Evolutionary conservation across 1,139 yeast species (phyloP).

Genomic region (Pichia sp.): DNA sequence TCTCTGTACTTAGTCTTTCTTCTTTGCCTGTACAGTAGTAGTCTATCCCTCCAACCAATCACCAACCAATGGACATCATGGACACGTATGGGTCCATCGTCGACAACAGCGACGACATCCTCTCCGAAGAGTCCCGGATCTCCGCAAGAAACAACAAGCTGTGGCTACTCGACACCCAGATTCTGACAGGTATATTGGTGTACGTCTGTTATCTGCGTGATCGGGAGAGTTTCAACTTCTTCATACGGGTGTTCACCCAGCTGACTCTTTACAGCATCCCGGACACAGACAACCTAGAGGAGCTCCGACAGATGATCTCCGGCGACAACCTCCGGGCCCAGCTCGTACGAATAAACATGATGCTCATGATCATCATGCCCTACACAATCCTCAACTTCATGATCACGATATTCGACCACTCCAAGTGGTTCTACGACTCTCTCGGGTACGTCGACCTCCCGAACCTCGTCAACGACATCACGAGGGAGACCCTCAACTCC

Average conservation of each 20-base stretch:
- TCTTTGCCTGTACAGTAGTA: too few species aligned
- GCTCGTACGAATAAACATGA: conserved; percentile 3
- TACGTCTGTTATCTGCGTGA: conserved; percentile 13
- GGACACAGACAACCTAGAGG: conserved; percentile 3
- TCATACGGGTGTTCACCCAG: conserved; percentile 8
- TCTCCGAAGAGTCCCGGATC: not conserved
- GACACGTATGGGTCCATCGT: conserved; percentile 6
- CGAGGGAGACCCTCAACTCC: not conserved
- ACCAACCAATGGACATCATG: too few species aligned
- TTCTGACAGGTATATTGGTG: conserved; percentile 5
- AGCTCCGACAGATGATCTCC: not conserved
- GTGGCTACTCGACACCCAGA: conserved; percentile 3
- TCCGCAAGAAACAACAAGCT: not conserved
- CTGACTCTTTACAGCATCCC: conserved; percentile 9
- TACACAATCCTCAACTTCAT: conserved; percentile 6
- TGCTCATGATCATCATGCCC: conserved; percentile 4
- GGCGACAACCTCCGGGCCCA: not conserved
- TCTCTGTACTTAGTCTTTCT: too few species aligned
- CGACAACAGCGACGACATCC: not conserved
- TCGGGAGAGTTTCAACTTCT: conserved; percentile 3
- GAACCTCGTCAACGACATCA: not conserved
- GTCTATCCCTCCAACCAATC: too few species aligned
- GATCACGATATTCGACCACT: not conserved
- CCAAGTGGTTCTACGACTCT: not conserved
- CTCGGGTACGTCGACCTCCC: not conserved